These are phyloP conservation scores for Austroboletus niveus DNA, from an alignment of 1,284 basidiomycete species.

Conservation along the genomic window DNA sequence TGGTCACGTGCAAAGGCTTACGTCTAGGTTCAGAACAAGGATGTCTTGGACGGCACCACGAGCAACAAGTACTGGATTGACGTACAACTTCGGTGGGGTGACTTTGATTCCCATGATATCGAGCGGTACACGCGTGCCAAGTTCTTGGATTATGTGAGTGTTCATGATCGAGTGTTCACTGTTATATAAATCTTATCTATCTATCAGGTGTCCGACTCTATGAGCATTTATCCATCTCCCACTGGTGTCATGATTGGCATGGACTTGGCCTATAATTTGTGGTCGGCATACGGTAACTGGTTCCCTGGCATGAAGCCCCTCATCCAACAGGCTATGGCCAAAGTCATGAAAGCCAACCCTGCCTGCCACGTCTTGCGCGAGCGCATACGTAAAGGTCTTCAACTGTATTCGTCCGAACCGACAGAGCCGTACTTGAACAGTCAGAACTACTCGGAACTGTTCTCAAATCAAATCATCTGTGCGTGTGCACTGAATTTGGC, in stretches of 20 bases:
- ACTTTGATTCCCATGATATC: conserved; percentile 98
- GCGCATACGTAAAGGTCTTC: conserved; percentile 97
- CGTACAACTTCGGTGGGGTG: conserved; percentile 97
- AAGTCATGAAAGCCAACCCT: conserved; percentile 99
- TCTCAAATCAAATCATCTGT: conserved; percentile 99
- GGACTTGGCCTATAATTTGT: conserved; percentile 97
- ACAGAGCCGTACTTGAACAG: conserved; percentile 99
- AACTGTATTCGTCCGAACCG: conserved; percentile 98
- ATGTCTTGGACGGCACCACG: conserved; percentile 95
- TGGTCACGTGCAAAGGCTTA: conserved; percentile 1
- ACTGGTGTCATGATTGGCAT: conserved; percentile 99
- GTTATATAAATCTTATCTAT: conserved; percentile 4
- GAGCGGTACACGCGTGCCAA: conserved; percentile 97
- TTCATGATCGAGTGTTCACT: neutral
- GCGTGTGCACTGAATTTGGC: conserved; percentile 26
- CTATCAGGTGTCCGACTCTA: conserved; percentile 81
- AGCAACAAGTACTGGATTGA: conserved; percentile 99
- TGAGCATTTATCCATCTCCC: conserved; percentile 98
- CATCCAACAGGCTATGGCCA: conserved; percentile 98
- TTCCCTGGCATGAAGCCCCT: conserved; percentile 99
- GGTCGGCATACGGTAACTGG: conserved; percentile 99
- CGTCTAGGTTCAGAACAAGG: conserved; percentile 64
- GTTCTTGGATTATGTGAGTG: conserved; percentile 88
- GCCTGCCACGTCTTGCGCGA: conserved; percentile 98
- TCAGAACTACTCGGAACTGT: conserved; percentile 95